Percentiles rank a stretch among this genome's conserved stretches.
These are phyloP conservation scores for Ceriops decandra DNA, from an alignment of 345 rosid genomes.

Conservation along the genomic window DNA sequence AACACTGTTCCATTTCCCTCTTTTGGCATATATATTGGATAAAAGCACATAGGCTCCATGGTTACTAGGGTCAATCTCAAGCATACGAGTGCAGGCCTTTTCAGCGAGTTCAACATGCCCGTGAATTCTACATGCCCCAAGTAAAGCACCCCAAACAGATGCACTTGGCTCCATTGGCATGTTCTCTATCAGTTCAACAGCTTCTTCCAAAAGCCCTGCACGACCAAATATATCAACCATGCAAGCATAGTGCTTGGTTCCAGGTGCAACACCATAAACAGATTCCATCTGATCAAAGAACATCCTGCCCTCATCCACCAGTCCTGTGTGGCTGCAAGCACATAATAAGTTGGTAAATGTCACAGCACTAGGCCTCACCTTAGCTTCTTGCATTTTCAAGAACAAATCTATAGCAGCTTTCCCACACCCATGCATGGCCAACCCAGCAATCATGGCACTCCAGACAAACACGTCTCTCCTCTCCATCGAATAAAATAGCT, in stretches of 20 bases:
- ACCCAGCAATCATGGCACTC: constrained; percentile 75
- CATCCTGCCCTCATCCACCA: constrained; percentile 55
- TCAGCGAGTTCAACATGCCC: constrained; percentile 63
- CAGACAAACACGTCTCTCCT: constrained; percentile 64
- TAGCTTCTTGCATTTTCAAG: constrained; percentile 46
- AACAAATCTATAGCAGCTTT: constrained; percentile 54
- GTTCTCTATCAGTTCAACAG: constrained; percentile 48
- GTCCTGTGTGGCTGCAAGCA: constrained; percentile 70
- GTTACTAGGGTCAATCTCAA: constrained; percentile 56
- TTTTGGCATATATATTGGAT: constrained; percentile 67
- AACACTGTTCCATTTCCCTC: constrained; percentile 53
- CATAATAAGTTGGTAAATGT: constrained; percentile 61
- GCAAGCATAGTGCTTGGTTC: constrained; percentile 61
- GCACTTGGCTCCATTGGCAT: constrained; percentile 56
- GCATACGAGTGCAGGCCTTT: constrained; percentile 46
- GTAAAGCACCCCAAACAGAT: constrained; percentile 67
- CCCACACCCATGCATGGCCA: constrained; percentile 70
- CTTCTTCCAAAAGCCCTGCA: constrained; percentile 64
- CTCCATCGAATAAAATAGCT: constrained; percentile 44
- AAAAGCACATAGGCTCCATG: constrained; percentile 61
- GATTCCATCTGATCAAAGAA: constrained; percentile 50
- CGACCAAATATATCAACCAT: constrained; percentile 71
- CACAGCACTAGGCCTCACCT: constrained; percentile 56
- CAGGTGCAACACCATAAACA: constrained; percentile 52
- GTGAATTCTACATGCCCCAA: constrained; percentile 69